Percentiles rank a stretch among this genome's conserved stretches.
Conservation (phyloP, 352 stramenopile species). For the Elongisporangium prolatum region DNA sequence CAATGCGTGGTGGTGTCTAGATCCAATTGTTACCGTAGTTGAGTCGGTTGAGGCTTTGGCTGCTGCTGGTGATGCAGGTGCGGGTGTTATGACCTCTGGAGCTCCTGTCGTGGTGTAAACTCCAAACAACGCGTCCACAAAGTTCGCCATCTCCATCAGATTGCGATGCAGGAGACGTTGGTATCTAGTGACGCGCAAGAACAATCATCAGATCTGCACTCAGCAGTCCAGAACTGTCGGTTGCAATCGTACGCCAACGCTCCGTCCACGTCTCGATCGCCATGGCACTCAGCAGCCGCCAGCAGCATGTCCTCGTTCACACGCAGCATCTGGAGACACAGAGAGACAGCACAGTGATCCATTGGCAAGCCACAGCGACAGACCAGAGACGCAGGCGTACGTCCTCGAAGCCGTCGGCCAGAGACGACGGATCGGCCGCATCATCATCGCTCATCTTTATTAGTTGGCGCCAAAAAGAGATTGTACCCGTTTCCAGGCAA, state of each 20-base stretch:
- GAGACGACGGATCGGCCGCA: constrained; percentile 38
- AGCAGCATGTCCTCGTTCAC: constrained; percentile 73
- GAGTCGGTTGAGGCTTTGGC: background rate
- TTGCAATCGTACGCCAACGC: constrained; percentile 39
- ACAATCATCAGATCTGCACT: background rate
- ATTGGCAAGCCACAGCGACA: background rate
- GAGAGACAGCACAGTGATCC: background rate
- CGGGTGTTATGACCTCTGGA: background rate
- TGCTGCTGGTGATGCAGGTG: background rate
- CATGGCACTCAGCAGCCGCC: constrained; percentile 54
- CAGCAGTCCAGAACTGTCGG: background rate
- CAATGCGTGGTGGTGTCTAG: background rate
- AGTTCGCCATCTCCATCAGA: constrained; percentile 78
- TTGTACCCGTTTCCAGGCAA: background rate
- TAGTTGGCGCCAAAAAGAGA: background rate
- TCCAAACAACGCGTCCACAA: constrained; percentile 71
- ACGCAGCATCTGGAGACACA: constrained; percentile 47
- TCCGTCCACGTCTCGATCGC: constrained; percentile 38
- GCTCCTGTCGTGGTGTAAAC: constrained; percentile 45
- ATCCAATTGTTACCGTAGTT: background rate
- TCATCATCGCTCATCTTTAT: constrained; percentile 16
- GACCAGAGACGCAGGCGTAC: background rate
- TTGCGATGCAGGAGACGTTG: constrained; percentile 70
- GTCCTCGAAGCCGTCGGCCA: constrained; percentile 29
- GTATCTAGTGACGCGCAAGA: constrained; percentile 27